Percentiles rank a stretch among this genome's conserved stretches.
Evolutionary conservation across 495 filamentous ascomycete species (phyloP).

Genomic region (Neurospora cerealis): DNA sequence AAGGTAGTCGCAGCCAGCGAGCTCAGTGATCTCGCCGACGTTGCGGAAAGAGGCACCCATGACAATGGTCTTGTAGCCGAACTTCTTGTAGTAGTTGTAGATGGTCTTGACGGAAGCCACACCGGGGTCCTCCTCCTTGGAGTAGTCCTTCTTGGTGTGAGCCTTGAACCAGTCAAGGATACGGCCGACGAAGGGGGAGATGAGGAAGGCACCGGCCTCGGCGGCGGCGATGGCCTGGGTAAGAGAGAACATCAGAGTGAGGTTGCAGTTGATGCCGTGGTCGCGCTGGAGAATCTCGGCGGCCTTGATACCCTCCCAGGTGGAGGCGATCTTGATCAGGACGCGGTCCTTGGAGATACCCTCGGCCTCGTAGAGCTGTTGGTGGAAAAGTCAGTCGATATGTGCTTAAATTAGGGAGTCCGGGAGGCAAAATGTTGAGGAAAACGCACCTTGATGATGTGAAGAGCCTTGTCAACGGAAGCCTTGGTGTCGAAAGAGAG

Average conservation of each 20-base stretch:
- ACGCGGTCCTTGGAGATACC: conserved; percentile 90
- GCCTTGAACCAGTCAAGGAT: conserved; percentile 99
- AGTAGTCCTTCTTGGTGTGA: conserved; percentile 84
- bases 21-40: conserved; percentile 90
- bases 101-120: conserved; percentile 92
- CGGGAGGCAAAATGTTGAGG: background rate
- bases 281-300: conserved; percentile 87
- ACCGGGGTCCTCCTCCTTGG: conserved; percentile 83
- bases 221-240: conserved; percentile 93
- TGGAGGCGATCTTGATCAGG: conserved; percentile 82
- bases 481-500: conserved; percentile 93
- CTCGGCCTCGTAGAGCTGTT: conserved; percentile 79
- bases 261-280: conserved; percentile 93
- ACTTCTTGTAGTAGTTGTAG: conserved; percentile 99
- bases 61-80: conserved; percentile 95
- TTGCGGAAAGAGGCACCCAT: conserved; percentile 99
- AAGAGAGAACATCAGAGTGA: conserved; percentile 97
- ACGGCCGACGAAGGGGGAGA: conserved; percentile 98
- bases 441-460: conserved; percentile 79
- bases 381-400: background rate
- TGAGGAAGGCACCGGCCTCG: conserved; percentile 95
- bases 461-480: conserved; percentile 90
- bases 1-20: conserved; percentile 96
- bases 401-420: background rate
- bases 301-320: conserved; percentile 97